Base-by-base conservation (phyloP, 2,329 filamentous ascomycete species). In the Pseudogymnoascus sp. region DNA sequence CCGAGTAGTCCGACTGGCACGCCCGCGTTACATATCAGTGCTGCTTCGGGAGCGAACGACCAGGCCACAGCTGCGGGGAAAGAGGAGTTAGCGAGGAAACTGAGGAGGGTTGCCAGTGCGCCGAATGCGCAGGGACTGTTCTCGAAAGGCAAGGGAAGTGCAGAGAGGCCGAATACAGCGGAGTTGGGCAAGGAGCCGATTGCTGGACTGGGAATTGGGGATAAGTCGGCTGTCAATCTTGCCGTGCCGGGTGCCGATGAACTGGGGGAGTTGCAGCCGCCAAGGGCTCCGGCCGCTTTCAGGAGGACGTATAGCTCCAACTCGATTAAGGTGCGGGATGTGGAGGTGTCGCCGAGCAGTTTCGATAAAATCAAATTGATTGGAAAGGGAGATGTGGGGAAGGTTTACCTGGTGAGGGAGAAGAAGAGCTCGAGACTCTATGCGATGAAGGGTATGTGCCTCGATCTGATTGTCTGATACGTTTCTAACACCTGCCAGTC, bases 321-420 rank as follows among this genome's bases (percentile, higher is more conserved):
- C 76, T 97, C 95, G 42, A 99, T 99, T 81, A 99, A 99, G 78
- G 91, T 97, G 69, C 86, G 95, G 71, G 92, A 96, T 74, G 95
- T 99, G 59, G 95, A 99, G 77, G 95, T 99, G 36, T 90, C 92
- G 0, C 95, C 95, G 0, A 83, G 90, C 67, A 97, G 93, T 75
- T 99, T 99, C 72, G 95, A 99, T 82, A 99, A 99, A 84, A 97
- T 99, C 77, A 99, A 99, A 77, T 83, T 99, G 77, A 97, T 99
- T 73, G 95, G 95, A 64, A 99, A 99, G 79, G 95, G 95, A 64
- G 95, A 99, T 76, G 95, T 99, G 23, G 95, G 95, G 66, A 99
- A 99, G 79, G 95, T 99, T 1, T 99, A 99, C 74, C 80, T 99
- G 69, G 95, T 99, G 61, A 85, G 92, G 69, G 95, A 99, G 78